Base-by-base conservation (phyloP, 2,329 filamentous ascomycete species). In the Colletotrichum sp. region DNA sequence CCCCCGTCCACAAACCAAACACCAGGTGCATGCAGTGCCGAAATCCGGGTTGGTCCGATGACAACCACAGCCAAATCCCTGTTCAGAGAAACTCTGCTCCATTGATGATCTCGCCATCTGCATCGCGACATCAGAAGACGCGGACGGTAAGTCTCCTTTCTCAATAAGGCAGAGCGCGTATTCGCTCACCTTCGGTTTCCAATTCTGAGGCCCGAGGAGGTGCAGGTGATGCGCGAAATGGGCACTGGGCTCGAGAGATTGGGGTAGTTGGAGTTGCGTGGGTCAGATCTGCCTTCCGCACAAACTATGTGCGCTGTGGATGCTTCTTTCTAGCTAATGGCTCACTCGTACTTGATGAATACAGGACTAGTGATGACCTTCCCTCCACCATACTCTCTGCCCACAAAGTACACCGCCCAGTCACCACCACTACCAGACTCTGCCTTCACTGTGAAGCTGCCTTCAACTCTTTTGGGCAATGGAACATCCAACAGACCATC, bases 391-490 rank as follows among this genome's bases (percentile, higher is more conserved):
- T 73, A 34, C n/a, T 73, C 69, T 18, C 73, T 67, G 12, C 38
- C 69, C 3, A 75, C 73, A 30, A 75, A 73, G 38, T 75, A 73
- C 7, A 75, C 69, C 7, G 56, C 68, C 7, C 67, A 34, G 12
- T 24, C 28, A 9, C 16, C 21, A 14, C 5, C 12, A 8, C 14
- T 24, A 9, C 8, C 9, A 48, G 64, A 24, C 12, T 34, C 43
- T 14, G 52, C 52, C 8, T 68, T 21, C 3, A 78, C n/a, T 1
- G 58, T 10, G 10, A 81, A 78, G 3, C 26, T 30, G 5, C 79
- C 79, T 24, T 80, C 75, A 1, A 81, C 79, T 21, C 73, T 62
- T 5, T 32, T 76, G 13, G 80, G 79, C 36, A 83, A 72, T 3
- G 56, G 13, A 2, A 78, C 73, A 56, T 80, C 78, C 10, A 75